phyloP scores from a whole-genome alignment of 257 asterid species.

The Solanum dulcamara region DNA sequence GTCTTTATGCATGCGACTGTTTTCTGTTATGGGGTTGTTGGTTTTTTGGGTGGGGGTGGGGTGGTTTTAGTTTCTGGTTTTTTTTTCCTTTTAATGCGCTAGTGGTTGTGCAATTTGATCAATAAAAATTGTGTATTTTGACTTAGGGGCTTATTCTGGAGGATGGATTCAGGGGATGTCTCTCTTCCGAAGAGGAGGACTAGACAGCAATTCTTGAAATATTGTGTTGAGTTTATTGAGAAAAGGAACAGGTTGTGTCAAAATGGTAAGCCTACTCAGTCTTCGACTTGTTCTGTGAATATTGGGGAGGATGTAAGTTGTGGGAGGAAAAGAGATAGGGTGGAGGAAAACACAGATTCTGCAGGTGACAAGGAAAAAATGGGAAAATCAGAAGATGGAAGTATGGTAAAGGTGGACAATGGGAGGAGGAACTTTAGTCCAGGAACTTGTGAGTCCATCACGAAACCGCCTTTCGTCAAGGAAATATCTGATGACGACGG shows the following conservation, averaged over 20 bases:
- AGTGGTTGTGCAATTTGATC: not conserved
- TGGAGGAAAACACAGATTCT: not conserved
- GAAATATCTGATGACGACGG: not conserved
- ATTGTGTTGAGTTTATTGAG: not conserved
- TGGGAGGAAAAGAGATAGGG: not conserved
- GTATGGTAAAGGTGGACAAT: not conserved
- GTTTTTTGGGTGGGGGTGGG: not conserved
- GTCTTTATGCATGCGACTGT: not conserved
- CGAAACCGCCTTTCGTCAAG: not conserved
- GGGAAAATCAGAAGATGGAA: not conserved
- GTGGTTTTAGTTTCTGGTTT: not conserved
- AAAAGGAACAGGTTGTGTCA: not conserved
- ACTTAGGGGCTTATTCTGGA: not conserved
- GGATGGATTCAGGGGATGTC: not conserved
- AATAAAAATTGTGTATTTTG: not conserved
- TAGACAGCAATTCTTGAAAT: not conserved
- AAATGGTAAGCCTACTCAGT: not conserved
- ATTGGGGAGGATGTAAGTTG: not conserved
- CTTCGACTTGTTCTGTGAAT: not conserved
- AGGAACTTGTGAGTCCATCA: not conserved
- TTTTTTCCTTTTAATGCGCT: not conserved
- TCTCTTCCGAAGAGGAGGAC: not conserved
- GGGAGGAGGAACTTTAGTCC: not conserved
- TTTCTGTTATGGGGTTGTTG: not conserved
- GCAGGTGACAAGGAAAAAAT: not conserved